Conservation (phyloP, 2,329 filamentous ascomycete genomes). For the Apiospora saccharicola region DNA sequence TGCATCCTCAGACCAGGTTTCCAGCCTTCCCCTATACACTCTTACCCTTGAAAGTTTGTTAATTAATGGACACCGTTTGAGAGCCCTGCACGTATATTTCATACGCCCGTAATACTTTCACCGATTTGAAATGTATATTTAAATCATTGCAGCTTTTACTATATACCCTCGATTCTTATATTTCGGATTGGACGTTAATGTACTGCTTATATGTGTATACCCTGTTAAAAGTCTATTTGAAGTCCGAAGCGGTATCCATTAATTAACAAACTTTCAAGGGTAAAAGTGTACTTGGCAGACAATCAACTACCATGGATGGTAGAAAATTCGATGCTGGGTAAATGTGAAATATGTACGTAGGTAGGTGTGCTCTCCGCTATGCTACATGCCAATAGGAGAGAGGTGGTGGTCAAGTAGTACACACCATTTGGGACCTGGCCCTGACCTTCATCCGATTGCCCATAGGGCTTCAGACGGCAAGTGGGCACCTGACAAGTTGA, state of each 20-base stretch:
- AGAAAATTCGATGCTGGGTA: background rate
- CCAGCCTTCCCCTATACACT: background rate
- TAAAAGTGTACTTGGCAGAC: background rate
- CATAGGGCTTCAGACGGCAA: conserved; percentile 11
- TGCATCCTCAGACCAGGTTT: conserved; percentile 10
- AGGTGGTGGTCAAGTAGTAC: background rate
- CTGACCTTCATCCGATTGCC: conserved; percentile 12
- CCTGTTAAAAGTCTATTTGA: too few species aligned
- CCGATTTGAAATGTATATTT: too few species aligned
- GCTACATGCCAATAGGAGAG: background rate
- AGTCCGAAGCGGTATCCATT: too few species aligned
- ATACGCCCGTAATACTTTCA: too few species aligned
- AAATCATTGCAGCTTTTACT: too few species aligned
- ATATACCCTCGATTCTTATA: too few species aligned
- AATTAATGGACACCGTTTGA: too few species aligned
- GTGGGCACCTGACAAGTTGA: conserved; percentile 14
- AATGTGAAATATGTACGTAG: background rate
- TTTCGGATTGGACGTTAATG: too few species aligned
- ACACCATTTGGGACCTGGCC: background rate
- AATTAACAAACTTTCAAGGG: too few species aligned
- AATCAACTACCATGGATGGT: background rate
- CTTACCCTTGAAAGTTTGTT: too few species aligned
- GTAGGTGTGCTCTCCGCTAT: background rate
- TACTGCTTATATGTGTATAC: too few species aligned
- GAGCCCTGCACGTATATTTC: too few species aligned